Conservation (phyloP, 169 alveolate species). For the Plasmodium gallinaceum region DNA sequence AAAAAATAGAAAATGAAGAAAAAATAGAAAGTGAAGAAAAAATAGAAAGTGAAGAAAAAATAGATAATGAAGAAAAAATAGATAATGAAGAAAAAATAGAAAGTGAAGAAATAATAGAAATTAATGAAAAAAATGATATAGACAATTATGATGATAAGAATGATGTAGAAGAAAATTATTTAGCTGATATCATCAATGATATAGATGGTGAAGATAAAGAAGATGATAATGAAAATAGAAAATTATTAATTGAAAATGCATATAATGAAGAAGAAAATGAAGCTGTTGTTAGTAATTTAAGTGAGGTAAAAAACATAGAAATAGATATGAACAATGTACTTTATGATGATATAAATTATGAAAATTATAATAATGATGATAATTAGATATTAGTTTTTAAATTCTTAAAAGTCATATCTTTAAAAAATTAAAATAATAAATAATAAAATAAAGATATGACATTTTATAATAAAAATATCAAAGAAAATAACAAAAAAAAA, state of each 20-base stretch:
- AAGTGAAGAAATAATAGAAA: no score
- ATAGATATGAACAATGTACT: slow-evolving; percentile 63
- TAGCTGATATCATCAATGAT: slow-evolving; percentile 9
- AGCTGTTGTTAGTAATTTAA: slow-evolving; percentile 11
- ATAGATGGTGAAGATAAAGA: not conserved
- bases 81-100: slow-evolving; percentile 1
- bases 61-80: not conserved
- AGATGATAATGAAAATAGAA: not conserved
- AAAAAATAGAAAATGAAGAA: not conserved
- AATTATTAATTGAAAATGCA: slow-evolving; percentile 1
- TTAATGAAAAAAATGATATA: not conserved
- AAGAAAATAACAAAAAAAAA: not conserved
- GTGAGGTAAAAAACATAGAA: slow-evolving; percentile 40
- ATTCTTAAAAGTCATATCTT: not conserved
- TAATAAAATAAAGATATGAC: no score
- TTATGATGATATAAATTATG: slow-evolving; percentile 56
- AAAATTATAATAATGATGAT: slow-evolving; percentile 60
- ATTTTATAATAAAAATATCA: no score
- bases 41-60: not conserved
- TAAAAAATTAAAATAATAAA: not conserved
- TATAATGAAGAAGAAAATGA: not conserved
- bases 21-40: not conserved
- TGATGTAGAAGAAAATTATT: slow-evolving; percentile 22
- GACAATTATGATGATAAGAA: slow-evolving; percentile 10
- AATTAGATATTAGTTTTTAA: not conserved